Evolutionary conservation across 176 grass and related monocot species (phyloP).

Genomic region (Themeda triandra): DNA sequence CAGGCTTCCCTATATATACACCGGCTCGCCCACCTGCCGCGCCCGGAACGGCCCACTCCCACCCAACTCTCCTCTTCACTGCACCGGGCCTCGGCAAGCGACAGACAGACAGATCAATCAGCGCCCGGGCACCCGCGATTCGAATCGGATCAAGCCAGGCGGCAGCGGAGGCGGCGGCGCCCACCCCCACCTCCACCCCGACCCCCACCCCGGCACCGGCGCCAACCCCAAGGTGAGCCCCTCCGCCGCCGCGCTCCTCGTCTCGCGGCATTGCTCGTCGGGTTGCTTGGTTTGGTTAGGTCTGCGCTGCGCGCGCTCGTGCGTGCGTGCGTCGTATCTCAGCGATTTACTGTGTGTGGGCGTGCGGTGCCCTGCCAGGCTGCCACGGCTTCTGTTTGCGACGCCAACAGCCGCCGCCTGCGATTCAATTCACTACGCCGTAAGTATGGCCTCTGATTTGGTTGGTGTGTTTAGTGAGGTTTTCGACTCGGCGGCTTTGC

Average conservation of each 20-base stretch:
- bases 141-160: background rate
- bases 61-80: background rate
- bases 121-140: background rate
- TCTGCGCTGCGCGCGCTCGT: background rate
- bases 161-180: background rate
- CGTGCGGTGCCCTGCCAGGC: background rate
- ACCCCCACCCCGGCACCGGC: background rate
- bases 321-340: too few species aligned
- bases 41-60: background rate
- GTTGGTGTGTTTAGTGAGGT: too few species aligned
- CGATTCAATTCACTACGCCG: too few species aligned
- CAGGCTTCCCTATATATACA: background rate
- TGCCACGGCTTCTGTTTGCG: background rate
- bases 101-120: background rate
- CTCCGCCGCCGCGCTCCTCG: background rate
- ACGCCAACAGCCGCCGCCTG: too few species aligned
- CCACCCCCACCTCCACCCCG: background rate
- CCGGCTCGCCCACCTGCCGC: background rate
- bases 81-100: too few species aligned
- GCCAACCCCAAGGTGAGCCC: background rate
- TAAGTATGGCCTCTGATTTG: too few species aligned
- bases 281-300: background rate
- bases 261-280: conserved; percentile 4
- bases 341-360: background rate
- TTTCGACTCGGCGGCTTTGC: background rate